Percentiles rank a stretch among this genome's conserved stretches.
phyloP scores from a whole-genome alignment of 1,284 basidiomycete species.

The Melanopsichium pennsylvanicum region DNA sequence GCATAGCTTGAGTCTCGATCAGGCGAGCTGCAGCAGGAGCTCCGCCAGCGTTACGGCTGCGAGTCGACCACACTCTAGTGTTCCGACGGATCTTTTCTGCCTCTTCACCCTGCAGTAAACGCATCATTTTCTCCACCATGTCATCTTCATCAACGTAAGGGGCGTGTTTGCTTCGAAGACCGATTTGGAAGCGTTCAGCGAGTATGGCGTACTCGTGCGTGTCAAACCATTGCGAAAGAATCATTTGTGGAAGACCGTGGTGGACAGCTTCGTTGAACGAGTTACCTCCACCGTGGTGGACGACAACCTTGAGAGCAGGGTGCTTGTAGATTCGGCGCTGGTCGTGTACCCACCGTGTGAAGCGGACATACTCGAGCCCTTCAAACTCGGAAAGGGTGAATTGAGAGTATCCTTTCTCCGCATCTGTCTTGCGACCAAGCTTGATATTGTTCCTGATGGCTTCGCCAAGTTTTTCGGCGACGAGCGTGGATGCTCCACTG shows the following conservation, averaged over 20 bases:
- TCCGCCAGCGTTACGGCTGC: constrained; percentile 47
- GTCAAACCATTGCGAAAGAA: constrained; percentile 59
- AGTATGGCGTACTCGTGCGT: constrained; percentile 54
- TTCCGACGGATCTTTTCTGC: constrained; percentile 30
- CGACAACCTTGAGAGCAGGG: constrained; percentile 47
- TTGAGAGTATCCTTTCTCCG: constrained; percentile 33
- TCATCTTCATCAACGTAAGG: constrained; percentile 43
- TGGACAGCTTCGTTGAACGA: constrained; percentile 61
- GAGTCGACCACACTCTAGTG: constrained; percentile 43
- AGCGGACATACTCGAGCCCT: constrained; percentile 49
- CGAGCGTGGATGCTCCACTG: constrained; percentile 9
- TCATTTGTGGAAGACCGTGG: constrained; percentile 56
- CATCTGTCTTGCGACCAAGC: constrained; percentile 21
- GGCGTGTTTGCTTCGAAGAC: constrained; percentile 43
- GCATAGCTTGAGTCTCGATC: constrained; percentile 36
- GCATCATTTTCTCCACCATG: constrained; percentile 39
- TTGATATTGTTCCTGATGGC: constrained; percentile 24
- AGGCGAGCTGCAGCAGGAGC: constrained; percentile 42
- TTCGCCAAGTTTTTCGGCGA: constrained; percentile 24
- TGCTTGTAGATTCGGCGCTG: constrained; percentile 52
- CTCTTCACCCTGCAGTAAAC: constrained; percentile 31
- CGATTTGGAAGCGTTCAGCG: constrained; percentile 43
- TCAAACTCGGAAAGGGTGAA: constrained; percentile 35
- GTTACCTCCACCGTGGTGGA: constrained; percentile 63
- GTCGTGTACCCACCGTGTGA: constrained; percentile 50